phyloP scores from a whole-genome alignment of 2,329 filamentous ascomycete species.

The Cryoendolithus antarcticus region DNA sequence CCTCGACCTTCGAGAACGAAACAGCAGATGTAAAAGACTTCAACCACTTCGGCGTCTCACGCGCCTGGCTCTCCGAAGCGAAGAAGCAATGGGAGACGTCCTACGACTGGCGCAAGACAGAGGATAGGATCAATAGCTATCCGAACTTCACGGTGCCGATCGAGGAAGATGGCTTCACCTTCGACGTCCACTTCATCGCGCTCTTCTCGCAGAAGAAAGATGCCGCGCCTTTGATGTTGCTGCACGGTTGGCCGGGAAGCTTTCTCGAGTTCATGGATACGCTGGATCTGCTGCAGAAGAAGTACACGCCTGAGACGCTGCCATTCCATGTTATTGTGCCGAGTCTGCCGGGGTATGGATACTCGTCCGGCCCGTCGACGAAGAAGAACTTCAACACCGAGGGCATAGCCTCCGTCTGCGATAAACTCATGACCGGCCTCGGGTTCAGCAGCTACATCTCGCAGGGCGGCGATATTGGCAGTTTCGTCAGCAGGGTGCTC shows the following conservation, averaged over 20 bases:
- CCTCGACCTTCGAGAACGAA: slow-evolving; percentile 37
- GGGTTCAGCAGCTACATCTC: slow-evolving; percentile 43
- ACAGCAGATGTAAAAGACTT: slow-evolving; percentile 25
- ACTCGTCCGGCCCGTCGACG: slow-evolving; percentile 37
- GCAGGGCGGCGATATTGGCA: slow-evolving; percentile 47
- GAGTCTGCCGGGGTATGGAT: slow-evolving; percentile 42
- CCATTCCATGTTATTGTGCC: slow-evolving; percentile 48
- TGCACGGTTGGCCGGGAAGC: slow-evolving; percentile 45
- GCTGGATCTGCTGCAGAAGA: slow-evolving; percentile 32
- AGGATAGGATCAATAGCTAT: slow-evolving; percentile 35
- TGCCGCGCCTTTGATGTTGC: slow-evolving; percentile 39
- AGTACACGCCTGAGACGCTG: slow-evolving; percentile 38
- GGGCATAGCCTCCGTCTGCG: slow-evolving; percentile 33
- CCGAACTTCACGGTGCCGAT: slow-evolving; percentile 38
- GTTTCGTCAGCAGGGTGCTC: slow-evolving; percentile 31
- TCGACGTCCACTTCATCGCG: slow-evolving; percentile 41
- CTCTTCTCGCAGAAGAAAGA: slow-evolving; percentile 39
- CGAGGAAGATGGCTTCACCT: slow-evolving; percentile 24
- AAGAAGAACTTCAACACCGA: slow-evolving; percentile 31
- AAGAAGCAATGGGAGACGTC: slow-evolving; percentile 30
- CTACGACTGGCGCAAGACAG: slow-evolving; percentile 37
- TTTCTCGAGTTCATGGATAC: slow-evolving; percentile 46
- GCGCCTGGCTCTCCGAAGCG: slow-evolving; percentile 33
- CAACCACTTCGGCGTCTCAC: slow-evolving; percentile 30
- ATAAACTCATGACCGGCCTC: slow-evolving; percentile 40